phyloP scores from a whole-genome alignment of 345 rosid species.

The Populus deltoides region DNA sequence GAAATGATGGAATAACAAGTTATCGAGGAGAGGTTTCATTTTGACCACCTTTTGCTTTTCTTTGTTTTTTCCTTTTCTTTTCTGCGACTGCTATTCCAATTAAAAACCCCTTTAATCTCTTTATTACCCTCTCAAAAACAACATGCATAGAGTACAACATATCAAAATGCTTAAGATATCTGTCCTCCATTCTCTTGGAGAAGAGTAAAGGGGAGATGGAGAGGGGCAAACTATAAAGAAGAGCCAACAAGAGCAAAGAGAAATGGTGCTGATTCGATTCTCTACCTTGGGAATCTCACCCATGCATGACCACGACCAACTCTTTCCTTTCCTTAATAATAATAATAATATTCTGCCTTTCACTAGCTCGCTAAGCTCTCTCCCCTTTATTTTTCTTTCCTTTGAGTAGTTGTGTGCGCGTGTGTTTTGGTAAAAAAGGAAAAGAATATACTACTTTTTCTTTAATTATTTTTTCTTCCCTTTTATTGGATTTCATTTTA shows the following conservation, averaged over 20 bases:
- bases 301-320: constrained; percentile 51
- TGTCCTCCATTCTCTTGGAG: constrained; percentile 62
- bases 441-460: neutral
- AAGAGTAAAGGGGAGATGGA: constrained; percentile 38
- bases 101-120: neutral
- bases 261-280: constrained; percentile 49
- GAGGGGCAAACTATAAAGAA: constrained; percentile 47
- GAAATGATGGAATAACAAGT: constrained; percentile 39
- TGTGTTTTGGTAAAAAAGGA: neutral
- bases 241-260: constrained; percentile 30
- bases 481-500: too few relatives aligned
- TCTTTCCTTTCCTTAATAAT: neutral
- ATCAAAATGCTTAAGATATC: neutral
- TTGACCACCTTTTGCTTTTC: constrained; percentile 49
- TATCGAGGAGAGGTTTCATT: constrained; percentile 46
- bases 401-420: neutral
- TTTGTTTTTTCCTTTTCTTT: constrained; percentile 6
- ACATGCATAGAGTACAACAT: neutral
- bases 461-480: neutral
- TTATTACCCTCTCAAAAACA: neutral
- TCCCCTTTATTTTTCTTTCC: neutral
- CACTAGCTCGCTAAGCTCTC: neutral
- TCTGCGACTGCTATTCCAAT: constrained; percentile 32
- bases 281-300: constrained; percentile 44
- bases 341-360: neutral